Conservation (phyloP, 2,329 filamentous ascomycete species). For the Sclerotiophoma versabilis region DNA sequence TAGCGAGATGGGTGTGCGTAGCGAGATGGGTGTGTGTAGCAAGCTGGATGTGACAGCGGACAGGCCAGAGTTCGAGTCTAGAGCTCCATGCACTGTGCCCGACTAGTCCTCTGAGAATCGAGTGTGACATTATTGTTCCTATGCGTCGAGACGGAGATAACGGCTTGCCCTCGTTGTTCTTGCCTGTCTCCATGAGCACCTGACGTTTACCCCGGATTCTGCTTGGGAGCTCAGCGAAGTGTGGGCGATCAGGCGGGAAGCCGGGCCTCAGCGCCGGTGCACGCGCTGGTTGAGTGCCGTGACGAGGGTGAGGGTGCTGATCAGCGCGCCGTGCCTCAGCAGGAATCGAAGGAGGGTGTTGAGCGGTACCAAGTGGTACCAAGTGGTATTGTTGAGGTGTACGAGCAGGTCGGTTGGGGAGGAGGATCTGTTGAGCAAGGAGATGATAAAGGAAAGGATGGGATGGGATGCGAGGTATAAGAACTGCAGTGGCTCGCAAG, state of each 20-base stretch:
- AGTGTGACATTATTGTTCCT: no score
- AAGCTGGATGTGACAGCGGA: no score
- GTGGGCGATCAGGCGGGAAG: background rate
- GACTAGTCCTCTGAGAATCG: no score
- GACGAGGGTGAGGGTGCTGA: no score
- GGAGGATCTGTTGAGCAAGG: background rate
- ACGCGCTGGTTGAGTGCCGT: no score
- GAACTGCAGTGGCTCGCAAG: no score
- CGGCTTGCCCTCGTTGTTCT: background rate
- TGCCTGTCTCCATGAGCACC: background rate
- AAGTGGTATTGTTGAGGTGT: background rate
- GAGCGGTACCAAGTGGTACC: no score
- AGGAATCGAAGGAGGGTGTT: background rate
- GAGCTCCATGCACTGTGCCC: no score
- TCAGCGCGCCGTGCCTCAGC: background rate
- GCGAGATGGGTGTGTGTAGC: no score
- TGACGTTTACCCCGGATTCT: constrained; percentile 4
- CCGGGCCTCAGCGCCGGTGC: constrained; percentile 3
- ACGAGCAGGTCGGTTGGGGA: background rate
- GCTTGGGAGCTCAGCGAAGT: background rate
- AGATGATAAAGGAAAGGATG: background rate
- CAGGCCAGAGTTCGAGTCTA: no score
- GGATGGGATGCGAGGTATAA: background rate
- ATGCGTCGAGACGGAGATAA: no score
- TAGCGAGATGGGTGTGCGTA: no score